phyloP scores from a whole-genome alignment of 1,139 yeast genomes.

The Yamadazyma pseudoaaseri region DNA sequence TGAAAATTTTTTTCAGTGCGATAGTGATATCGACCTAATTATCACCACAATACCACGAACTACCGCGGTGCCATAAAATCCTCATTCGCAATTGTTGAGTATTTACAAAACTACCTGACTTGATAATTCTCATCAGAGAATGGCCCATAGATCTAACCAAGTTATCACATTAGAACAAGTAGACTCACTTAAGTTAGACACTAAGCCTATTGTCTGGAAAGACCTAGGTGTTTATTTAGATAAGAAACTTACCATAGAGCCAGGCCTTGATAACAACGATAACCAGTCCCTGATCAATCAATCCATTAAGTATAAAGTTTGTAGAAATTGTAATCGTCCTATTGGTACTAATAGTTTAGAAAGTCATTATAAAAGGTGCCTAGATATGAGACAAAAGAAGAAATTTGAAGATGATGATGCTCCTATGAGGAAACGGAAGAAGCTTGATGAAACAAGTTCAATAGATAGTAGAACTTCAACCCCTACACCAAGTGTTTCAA shows the following conservation, averaged over 20 bases:
- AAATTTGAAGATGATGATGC: conserved; percentile 27
- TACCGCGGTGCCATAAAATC: no score
- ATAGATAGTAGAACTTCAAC: conserved; percentile 43
- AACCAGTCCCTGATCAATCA: conserved; percentile 36
- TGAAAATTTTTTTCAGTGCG: no score
- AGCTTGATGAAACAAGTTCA: conserved; percentile 39
- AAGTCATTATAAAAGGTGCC: conserved; percentile 48
- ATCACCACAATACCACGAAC: no score
- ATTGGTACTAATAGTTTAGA: conserved; percentile 48
- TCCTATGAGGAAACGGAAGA: conserved; percentile 31
- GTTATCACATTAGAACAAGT: conserved; percentile 18
- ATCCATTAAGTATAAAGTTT: conserved; percentile 56
- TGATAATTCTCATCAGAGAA: conserved; percentile 7
- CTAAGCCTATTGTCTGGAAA: conserved; percentile 49
- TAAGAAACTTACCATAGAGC: conserved; percentile 32
- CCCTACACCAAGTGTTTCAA: conserved; percentile 22
- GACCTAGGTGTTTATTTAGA: conserved; percentile 62
- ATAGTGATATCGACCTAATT: no score
- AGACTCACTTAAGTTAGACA: conserved; percentile 12
- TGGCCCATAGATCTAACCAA: conserved; percentile 11
- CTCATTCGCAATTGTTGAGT: no score
- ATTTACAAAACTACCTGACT: no score
- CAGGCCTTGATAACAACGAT: conserved; percentile 16
- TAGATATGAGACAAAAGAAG: conserved; percentile 43
- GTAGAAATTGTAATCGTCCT: conserved; percentile 67